Evolutionary conservation across 1,139 yeast genomes (phyloP).

Genomic region (Nakaseomyces uthaithaninus): DNA sequence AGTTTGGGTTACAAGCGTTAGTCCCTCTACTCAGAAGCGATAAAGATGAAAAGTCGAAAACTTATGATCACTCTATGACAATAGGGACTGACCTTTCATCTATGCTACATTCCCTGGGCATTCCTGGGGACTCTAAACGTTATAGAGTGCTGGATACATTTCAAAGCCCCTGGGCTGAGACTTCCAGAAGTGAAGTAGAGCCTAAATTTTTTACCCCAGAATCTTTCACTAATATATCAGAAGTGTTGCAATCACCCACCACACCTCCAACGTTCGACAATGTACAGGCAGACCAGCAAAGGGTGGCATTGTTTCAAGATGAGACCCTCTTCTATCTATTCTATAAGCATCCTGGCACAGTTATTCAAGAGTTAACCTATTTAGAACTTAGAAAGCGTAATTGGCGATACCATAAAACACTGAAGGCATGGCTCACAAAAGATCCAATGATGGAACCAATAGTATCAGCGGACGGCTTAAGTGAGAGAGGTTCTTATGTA

Average conservation of each 20-base stretch:
- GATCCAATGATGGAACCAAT: constrained; percentile 87
- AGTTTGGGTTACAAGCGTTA: constrained; percentile 71
- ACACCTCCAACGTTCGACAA: constrained; percentile 32
- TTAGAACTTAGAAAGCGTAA: constrained; percentile 80
- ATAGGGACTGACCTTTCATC: constrained; percentile 77
- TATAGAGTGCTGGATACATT: constrained; percentile 54
- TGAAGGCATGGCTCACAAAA: constrained; percentile 94
- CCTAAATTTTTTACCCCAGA: constrained; percentile 50
- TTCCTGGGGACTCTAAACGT: constrained; percentile 21
- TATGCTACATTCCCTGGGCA: constrained; percentile 45
- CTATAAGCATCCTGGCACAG: constrained; percentile 88
- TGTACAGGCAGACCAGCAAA: constrained; percentile 51
- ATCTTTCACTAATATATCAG: constrained; percentile 36
- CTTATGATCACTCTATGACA: constrained; percentile 41
- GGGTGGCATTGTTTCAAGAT: constrained; percentile 72
- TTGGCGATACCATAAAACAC: constrained; percentile 95
- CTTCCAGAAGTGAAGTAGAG: constrained; percentile 83
- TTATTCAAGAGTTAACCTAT: constrained; percentile 89
- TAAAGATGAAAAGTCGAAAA: constrained; percentile 18
- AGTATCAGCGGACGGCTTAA: constrained; percentile 58
- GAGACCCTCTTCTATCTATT: constrained; percentile 91
- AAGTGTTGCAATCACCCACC: constrained; percentile 26
- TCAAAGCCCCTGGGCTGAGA: constrained; percentile 92
- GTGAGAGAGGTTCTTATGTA: constrained; percentile 91
- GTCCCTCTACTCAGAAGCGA: constrained; percentile 48